Conservation (phyloP, 2,329 filamentous ascomycete genomes). For the Penicillium griseofulvum region DNA sequence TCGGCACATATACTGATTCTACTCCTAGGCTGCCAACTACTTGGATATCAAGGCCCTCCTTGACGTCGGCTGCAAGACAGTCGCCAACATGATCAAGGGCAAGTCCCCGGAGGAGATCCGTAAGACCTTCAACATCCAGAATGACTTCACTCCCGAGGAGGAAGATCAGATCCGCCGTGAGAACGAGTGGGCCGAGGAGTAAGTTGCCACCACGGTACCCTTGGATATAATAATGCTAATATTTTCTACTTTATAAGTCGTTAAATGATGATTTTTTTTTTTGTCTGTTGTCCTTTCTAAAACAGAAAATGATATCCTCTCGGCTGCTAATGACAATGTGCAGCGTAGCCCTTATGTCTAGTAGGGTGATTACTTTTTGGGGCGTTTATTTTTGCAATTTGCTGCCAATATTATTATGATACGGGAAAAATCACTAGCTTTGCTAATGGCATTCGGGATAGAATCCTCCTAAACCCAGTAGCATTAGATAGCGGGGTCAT, state of each 20-base stretch:
- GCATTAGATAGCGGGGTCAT: background rate
- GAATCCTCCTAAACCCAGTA: background rate
- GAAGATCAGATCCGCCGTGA: conserved; percentile 94
- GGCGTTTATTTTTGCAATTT: background rate
- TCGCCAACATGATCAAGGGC: conserved; percentile 99
- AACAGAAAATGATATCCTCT: conserved; percentile 5
- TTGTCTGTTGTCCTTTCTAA: background rate
- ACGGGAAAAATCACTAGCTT: background rate
- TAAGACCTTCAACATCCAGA: conserved; percentile 99
- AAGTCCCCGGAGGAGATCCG: conserved; percentile 99
- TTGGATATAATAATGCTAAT: conserved; percentile 7
- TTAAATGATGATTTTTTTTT: conserved; percentile 41
- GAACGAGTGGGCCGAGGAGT: conserved; percentile 89
- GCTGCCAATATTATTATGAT: background rate
- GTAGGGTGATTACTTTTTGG: background rate
- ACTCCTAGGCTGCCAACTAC: conserved; percentile 82
- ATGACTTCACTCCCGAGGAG: conserved; percentile 98
- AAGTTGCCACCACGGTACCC: conserved; percentile 27
- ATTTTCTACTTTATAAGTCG: conserved; percentile 41
- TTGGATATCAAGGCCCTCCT: conserved; percentile 98
- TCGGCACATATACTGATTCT: conserved; percentile 1
- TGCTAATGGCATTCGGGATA: background rate
- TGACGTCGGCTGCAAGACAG: conserved; percentile 98
- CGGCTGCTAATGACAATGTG: background rate
- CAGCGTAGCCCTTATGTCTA: background rate